Conservation (phyloP, 2,329 filamentous ascomycete genomes). For the Lecanicillium sp. region DNA sequence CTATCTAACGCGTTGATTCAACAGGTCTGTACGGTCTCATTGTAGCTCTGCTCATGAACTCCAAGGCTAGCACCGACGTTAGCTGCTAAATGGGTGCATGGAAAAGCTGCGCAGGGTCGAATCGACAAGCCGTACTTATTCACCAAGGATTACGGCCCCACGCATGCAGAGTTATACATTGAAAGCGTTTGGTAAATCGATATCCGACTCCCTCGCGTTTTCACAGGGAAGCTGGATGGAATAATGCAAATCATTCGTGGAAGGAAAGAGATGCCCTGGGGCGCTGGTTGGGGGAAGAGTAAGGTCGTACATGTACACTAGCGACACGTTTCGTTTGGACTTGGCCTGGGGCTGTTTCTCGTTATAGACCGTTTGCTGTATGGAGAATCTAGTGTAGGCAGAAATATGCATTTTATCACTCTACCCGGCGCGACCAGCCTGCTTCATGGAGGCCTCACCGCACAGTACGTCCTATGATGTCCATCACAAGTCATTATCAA, state of each 20-base stretch:
- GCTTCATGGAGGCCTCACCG: too few relatives aligned
- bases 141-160: constrained; percentile 12
- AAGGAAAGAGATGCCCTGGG: too few relatives aligned
- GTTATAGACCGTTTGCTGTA: constrained; percentile 39
- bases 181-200: not conserved
- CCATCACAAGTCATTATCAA: not conserved
- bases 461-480: too few relatives aligned
- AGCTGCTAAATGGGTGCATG: constrained; percentile 43
- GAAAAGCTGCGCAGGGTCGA: constrained; percentile 15
- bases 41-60: constrained; percentile 99
- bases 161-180: constrained; percentile 5
- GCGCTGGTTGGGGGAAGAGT: too few relatives aligned
- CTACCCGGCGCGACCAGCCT: too few relatives aligned
- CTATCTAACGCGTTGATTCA: not conserved
- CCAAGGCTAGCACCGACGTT: constrained; percentile 64
- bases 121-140: constrained; percentile 29
- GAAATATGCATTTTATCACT: constrained; percentile 22
- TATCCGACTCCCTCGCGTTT: too few relatives aligned
- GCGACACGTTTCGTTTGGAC: constrained; percentile 34
- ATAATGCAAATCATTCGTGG: too few relatives aligned
- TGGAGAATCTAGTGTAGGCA: constrained; percentile 35
- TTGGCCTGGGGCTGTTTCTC: constrained; percentile 30
- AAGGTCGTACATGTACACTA: constrained; percentile 43
- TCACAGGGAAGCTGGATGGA: too few relatives aligned
- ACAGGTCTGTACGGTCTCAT: constrained; percentile 97